Evolutionary conservation across 257 asterid genomes (phyloP).

Genomic region (Solanum peruvianum): DNA sequence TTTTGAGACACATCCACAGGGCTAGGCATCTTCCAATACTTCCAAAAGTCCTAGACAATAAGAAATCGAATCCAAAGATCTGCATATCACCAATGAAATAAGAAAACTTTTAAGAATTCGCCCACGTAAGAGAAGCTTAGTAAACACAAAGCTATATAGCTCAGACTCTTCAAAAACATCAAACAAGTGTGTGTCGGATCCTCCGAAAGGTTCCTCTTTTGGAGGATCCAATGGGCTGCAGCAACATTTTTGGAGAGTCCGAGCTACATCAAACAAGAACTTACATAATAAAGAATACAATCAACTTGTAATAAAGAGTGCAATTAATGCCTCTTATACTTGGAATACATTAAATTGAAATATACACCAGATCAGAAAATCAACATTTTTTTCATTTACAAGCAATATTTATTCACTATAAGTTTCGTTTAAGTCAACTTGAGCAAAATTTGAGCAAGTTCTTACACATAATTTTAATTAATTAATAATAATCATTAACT

Average conservation of each 20-base stretch:
- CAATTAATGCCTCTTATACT: background rate
- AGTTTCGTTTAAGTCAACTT: background rate
- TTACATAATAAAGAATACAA: background rate
- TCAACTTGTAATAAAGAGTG: background rate
- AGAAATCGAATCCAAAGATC: slow-evolving; percentile 4
- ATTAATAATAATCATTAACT: background rate
- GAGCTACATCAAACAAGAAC: background rate
- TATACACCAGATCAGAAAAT: background rate
- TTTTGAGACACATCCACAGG: slow-evolving; percentile 28
- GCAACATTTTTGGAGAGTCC: background rate
- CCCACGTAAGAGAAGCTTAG: background rate
- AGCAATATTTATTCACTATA: background rate
- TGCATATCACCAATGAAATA: slow-evolving; percentile 5
- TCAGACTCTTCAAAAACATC: background rate
- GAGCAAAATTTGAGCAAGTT: background rate
- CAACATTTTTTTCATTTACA: background rate
- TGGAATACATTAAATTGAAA: background rate
- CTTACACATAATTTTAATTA: background rate
- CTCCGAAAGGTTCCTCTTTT: background rate
- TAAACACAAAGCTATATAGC: background rate
- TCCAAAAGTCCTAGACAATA: background rate
- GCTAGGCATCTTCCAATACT: slow-evolving; percentile 31
- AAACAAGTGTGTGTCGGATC: background rate
- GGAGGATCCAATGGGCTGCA: background rate
- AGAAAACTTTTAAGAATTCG: background rate